Evolutionary conservation across 2,329 filamentous ascomycete species (phyloP).

Genomic region (Dichotomopilus funicola): DNA sequence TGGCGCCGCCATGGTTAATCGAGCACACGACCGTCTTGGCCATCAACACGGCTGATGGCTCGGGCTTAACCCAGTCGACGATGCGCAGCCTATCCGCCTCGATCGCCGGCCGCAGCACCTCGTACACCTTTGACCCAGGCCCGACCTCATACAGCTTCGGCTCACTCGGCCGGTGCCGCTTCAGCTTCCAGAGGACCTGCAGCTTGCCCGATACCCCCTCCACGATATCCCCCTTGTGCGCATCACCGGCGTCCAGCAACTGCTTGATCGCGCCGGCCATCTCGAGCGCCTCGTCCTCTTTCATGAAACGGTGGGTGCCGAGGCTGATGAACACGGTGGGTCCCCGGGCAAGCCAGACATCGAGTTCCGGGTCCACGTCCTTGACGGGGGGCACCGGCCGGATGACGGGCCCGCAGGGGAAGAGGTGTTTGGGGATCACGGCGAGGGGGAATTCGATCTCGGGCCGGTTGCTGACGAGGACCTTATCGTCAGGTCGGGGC

Average conservation of each 20-base stretch:
- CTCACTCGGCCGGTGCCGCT: not conserved
- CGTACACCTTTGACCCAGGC: conserved; percentile 12
- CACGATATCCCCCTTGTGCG: not conserved
- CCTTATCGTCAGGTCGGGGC: conserved; percentile 15
- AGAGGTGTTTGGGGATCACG: conserved; percentile 28
- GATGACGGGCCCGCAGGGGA: conserved; percentile 42
- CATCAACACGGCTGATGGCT: conserved; percentile 33
- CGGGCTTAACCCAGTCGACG: conserved; percentile 34
- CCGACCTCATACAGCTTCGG: not conserved
- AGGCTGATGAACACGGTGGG: conserved; percentile 45
- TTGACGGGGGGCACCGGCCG: conserved; percentile 28
- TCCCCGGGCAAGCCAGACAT: conserved; percentile 35
- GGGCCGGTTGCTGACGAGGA: conserved; percentile 26
- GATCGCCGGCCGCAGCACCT: conserved; percentile 25
- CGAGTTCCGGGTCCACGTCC: conserved; percentile 35
- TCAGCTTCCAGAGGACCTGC: conserved; percentile 36
- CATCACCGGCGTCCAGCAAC: conserved; percentile 28
- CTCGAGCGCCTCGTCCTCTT: conserved; percentile 31
- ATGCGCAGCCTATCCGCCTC: conserved; percentile 31
- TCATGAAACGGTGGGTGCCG: conserved; percentile 34
- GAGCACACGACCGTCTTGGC: conserved; percentile 34
- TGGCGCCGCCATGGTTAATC: conserved; percentile 43
- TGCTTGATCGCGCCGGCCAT: conserved; percentile 33
- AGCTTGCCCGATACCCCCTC: conserved; percentile 20
- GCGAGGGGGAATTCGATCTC: conserved; percentile 36